A percentile compares a stretch with the other conserved stretches of the same genome.
Evolutionary conservation across 164 flowering plant genomes (phyloP).

Genomic region (Dillenia suffruticosa): DNA sequence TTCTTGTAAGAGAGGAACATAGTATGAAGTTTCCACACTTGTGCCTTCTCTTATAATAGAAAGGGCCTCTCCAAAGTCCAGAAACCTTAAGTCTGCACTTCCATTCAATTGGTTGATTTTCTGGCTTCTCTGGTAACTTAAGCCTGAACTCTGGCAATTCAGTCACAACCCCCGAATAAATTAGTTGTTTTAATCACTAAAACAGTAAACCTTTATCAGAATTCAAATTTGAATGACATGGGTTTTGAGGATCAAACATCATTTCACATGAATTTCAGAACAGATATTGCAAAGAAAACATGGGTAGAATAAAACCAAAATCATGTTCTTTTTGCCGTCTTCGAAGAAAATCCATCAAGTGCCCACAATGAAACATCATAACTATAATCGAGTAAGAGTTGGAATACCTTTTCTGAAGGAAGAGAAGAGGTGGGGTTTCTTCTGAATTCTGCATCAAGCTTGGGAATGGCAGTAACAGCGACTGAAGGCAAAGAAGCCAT

Average conservation of each 20-base stretch:
- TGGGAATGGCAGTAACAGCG: slow-evolving; percentile 43
- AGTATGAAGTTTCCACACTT: slow-evolving; percentile 31
- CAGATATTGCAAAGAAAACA: background rate
- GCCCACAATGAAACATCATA: background rate
- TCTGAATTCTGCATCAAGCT: slow-evolving; percentile 45
- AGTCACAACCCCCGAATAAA: slow-evolving; percentile 2
- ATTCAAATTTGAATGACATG: background rate
- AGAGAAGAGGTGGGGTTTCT: slow-evolving; percentile 28
- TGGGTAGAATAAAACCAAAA: background rate
- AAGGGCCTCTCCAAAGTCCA: slow-evolving; percentile 49
- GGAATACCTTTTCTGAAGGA: slow-evolving; percentile 41
- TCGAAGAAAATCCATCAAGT: background rate
- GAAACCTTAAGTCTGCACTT: slow-evolving; percentile 21
- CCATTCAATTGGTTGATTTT: slow-evolving; percentile 18
- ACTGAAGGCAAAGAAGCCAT: slow-evolving; percentile 84
- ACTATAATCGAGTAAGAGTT: background rate
- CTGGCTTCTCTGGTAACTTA: slow-evolving; percentile 33
- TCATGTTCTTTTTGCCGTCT: background rate
- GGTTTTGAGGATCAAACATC: background rate
- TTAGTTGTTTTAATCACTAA: background rate
- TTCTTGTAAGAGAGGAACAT: slow-evolving; percentile 60
- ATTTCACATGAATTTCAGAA: background rate
- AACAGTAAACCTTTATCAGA: background rate
- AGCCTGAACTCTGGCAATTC: slow-evolving; percentile 21
- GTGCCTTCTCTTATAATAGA: slow-evolving; percentile 32